Percentiles rank a stretch among this genome's conserved stretches.
phyloP scores from a whole-genome alignment of 2,329 filamentous ascomycete species.

The Blastomyces parvus region DNA sequence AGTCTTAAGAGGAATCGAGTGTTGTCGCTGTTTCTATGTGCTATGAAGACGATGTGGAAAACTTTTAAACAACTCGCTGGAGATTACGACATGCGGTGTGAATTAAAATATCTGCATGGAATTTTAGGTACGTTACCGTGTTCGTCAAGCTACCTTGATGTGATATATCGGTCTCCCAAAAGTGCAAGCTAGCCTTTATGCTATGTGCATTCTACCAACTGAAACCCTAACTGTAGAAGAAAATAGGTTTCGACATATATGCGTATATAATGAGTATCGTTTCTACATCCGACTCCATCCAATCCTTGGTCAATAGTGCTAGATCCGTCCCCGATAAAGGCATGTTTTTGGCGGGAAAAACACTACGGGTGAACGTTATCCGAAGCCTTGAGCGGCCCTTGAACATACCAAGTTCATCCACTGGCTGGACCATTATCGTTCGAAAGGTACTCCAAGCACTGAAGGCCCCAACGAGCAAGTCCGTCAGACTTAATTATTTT shows the following conservation, averaged over 20 bases:
- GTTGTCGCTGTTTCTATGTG: not conserved
- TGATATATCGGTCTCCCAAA: not conserved
- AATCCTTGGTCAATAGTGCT: not conserved
- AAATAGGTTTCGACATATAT: slow-evolving; percentile 1
- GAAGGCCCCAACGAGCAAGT: not conserved
- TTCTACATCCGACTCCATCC: not conserved
- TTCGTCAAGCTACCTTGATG: not conserved
- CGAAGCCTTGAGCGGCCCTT: not conserved
- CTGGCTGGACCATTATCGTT: not conserved
- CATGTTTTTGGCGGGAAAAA: not conserved
- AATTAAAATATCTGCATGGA: not conserved
- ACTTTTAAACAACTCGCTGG: not conserved
- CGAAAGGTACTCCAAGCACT: not conserved
- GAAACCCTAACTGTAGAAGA: not conserved
- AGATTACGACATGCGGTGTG: not conserved
- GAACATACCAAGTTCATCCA: not conserved
- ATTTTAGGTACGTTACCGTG: not conserved
- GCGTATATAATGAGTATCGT: not conserved
- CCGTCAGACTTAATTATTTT: not conserved
- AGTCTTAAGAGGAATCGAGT: not conserved
- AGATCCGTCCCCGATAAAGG: not conserved
- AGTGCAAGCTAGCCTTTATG: not conserved
- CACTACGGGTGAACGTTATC: not conserved
- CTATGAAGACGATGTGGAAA: not conserved
- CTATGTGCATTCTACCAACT: not conserved